Base-by-base conservation (phyloP, 768 basidiomycete species). In the Mrakia frigida region DNA sequence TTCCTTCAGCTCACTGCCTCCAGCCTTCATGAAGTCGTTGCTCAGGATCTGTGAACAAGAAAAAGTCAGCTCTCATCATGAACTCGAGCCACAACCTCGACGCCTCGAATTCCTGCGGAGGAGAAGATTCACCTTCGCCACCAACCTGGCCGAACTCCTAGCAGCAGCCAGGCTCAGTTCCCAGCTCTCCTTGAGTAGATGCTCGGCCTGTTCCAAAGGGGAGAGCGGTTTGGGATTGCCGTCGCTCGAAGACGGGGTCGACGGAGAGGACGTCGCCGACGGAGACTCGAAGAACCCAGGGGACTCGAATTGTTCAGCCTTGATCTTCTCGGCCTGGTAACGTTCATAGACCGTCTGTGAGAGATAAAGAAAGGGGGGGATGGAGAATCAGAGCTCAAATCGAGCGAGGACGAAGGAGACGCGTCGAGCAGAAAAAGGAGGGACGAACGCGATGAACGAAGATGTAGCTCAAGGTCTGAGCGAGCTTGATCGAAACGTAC, bases 11-110 rank as follows among this genome's bases (percentile, higher is more conserved):
- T 63, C 61, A 33, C 35, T 63, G 0, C 61, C 61, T 23, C 61
- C 61, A 63, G 61, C 31, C 61, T 63, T 33, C 61, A 63, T 63
- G 35, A 63, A 63, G 16, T 63, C 61, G 61, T 33, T 63, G 21
- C 21, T 16, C 7, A 63, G 9, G 14, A 63, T 21, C 61, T 63
- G 61, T 5, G 11, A 25, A 18, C 35, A 14, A 11, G 18, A 35
- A 21, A 14, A 33, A 16, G 61, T 63, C 61, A 63, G 61, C 25
- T 35, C 31, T n/a, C 61, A 3, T 37, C 21, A 37, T 5, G 5
- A 61, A 61, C 21, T 11, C 6, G 11, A 23, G 25, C 31, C 6
- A 9, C 59, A 3, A 23, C 59, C 9, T 46, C 43, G 33, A 63
- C 31, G n/a, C n/a, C n/a, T n/a, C n/a, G n/a, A n/a, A n/a, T n/a